These are phyloP conservation scores for Phialophora expanda DNA, from an alignment of 2,329 filamentous ascomycete genomes.

Conservation along the genomic window DNA sequence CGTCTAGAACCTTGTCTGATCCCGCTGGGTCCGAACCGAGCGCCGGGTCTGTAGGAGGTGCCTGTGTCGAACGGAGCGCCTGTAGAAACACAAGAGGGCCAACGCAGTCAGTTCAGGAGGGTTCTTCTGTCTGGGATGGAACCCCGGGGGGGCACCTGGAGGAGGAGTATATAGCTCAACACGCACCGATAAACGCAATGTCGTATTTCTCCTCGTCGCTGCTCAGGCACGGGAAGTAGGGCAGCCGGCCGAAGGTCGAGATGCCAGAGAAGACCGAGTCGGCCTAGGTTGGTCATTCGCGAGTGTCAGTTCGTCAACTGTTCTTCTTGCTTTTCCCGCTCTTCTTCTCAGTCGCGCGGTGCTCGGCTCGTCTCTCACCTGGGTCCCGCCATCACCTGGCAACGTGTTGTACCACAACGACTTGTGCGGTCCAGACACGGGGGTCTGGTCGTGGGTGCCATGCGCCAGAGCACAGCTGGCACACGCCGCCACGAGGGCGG, in stretches of 20 bases:
- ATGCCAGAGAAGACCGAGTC: constrained; percentile 90
- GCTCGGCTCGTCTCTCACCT: constrained; percentile 57
- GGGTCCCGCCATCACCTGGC: constrained; percentile 81
- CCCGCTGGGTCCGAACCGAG: constrained; percentile 81
- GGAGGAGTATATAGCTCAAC: not conserved
- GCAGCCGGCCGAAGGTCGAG: constrained; percentile 79
- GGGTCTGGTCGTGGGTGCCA: constrained; percentile 62
- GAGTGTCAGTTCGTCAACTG: constrained; percentile 12
- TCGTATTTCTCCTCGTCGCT: constrained; percentile 74
- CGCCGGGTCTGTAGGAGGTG: constrained; percentile 82
- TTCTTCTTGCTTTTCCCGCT: not conserved
- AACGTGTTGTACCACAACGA: constrained; percentile 81
- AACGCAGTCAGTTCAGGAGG: constrained; percentile 8
- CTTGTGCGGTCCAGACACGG: constrained; percentile 71
- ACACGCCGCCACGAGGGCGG: constrained; percentile 43
- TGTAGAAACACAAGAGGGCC: constrained; percentile 43
- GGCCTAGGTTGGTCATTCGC: constrained; percentile 60
- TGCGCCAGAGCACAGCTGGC: constrained; percentile 64
- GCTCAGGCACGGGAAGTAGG: constrained; percentile 77
- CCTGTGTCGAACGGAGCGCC: constrained; percentile 85
- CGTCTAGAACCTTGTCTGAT: constrained; percentile 85
- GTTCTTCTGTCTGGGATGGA: not conserved
- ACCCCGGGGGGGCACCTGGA: no score
- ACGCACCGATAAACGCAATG: constrained; percentile 79
- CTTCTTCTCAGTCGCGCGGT: not conserved